Conservation (phyloP, 805 yeast species). For the Metschnikowia baotianmanensis region DNA sequence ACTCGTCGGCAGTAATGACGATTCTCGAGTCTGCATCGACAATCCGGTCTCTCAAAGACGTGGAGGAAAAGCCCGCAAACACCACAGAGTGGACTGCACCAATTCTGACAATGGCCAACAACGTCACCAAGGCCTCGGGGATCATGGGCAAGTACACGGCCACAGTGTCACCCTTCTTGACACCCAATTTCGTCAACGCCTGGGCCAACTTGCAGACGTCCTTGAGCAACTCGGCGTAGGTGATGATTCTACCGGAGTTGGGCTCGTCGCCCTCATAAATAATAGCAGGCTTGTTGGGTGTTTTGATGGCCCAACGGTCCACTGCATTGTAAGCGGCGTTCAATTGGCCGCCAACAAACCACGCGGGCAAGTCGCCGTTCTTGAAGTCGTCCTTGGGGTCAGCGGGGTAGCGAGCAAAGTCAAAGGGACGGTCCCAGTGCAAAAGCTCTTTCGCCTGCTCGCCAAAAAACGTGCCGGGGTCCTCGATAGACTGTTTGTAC, state of each 20-base stretch:
- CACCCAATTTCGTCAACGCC: conserved; percentile 80
- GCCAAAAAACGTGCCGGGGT: conserved; percentile 82
- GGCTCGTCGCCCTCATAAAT: conserved; percentile 95
- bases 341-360: conserved; percentile 92
- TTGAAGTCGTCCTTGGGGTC: conserved; percentile 49
- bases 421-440: conserved; percentile 78
- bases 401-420: conserved; percentile 57
- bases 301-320: conserved; percentile 88
- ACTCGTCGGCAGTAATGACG: conserved; percentile 93
- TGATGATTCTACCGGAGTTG: conserved; percentile 64
- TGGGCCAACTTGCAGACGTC: conserved; percentile 87
- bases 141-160: conserved; percentile 98
- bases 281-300: conserved; percentile 80
- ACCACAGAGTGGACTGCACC: conserved; percentile 97
- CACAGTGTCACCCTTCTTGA: conserved; percentile 91
- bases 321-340: conserved; percentile 94
- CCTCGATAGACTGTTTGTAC: conserved; percentile 71
- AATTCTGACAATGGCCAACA: conserved; percentile 87
- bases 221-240: conserved; percentile 82
- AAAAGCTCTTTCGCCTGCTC: conserved; percentile 69
- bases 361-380: conserved; percentile 72
- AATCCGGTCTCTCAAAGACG: conserved; percentile 88
- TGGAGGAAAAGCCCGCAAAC: conserved; percentile 95
- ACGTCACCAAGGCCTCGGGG: conserved; percentile 92
- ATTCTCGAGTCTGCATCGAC: conserved; percentile 82